Evolutionary conservation across 2,329 filamentous ascomycete species (phyloP).

Genomic region (Xylariaceae sp.): DNA sequence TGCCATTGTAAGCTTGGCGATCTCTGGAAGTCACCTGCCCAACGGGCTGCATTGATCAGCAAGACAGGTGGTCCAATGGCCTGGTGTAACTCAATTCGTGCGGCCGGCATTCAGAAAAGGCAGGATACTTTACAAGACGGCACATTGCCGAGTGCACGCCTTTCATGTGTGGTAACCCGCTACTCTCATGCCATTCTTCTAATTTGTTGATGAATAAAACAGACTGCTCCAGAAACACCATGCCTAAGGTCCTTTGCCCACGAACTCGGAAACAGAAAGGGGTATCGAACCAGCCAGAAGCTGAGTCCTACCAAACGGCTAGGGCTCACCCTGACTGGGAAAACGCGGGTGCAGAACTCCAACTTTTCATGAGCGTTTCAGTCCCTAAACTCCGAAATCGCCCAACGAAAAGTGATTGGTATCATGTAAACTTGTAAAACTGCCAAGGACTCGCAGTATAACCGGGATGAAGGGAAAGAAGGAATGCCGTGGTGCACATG

Average conservation of each 20-base stretch:
- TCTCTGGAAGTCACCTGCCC: too few relatives aligned
- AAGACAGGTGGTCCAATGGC: too few relatives aligned
- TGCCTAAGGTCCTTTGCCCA: constrained; percentile 3
- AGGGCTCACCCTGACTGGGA: too few relatives aligned
- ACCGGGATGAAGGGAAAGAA: constrained; percentile 19
- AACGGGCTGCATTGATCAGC: too few relatives aligned
- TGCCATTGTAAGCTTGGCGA: too few relatives aligned
- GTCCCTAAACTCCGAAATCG: constrained; percentile 16
- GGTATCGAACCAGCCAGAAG: constrained; percentile 17
- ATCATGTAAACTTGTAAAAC: constrained; percentile 27
- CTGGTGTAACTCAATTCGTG: too few relatives aligned
- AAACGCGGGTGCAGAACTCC: constrained; percentile 1
- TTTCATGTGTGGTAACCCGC: constrained; percentile 4
- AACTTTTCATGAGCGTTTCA: constrained; percentile 12
- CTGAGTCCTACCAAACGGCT: constrained; percentile 5
- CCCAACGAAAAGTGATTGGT: constrained; percentile 20
- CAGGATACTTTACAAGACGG: too few relatives aligned
- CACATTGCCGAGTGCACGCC: constrained; percentile 4
- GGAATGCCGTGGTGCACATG: constrained; percentile 10
- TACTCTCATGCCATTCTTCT: constrained; percentile 6
- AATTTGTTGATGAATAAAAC: constrained; percentile 7
- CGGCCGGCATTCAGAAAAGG: too few relatives aligned
- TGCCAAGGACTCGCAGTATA: constrained; percentile 25
- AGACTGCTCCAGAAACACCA: constrained; percentile 10
- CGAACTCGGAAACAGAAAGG: constrained; percentile 13